These are phyloP conservation scores for Rhizoctonia solani DNA, from an alignment of 1,284 basidiomycete genomes.

Conservation along the genomic window DNA sequence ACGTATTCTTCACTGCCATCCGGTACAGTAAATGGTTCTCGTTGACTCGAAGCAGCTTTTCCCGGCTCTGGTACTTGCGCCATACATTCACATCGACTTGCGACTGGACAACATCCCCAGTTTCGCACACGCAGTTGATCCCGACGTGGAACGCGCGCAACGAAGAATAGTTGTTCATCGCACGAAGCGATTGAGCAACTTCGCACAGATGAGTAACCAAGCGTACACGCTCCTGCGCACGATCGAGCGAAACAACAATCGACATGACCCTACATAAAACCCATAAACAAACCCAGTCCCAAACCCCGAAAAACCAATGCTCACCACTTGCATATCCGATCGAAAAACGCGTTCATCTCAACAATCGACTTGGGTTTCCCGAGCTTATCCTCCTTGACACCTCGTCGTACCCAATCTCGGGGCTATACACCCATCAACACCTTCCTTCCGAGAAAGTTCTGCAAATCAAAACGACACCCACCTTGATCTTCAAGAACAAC, in stretches of 20 bases:
- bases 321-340: constrained; percentile 76
- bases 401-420: constrained; percentile 71
- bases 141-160: constrained; percentile 79
- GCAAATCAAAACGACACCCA: constrained; percentile 5
- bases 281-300: neutral
- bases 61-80: constrained; percentile 76
- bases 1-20: constrained; percentile 74
- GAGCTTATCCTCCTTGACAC: constrained; percentile 33
- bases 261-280: constrained; percentile 75
- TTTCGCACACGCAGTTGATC: constrained; percentile 64
- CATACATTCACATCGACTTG: constrained; percentile 53
- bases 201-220: constrained; percentile 80
- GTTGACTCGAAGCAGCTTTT: constrained; percentile 64
- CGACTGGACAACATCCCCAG: constrained; percentile 61
- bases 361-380: constrained; percentile 65
- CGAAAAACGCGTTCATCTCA: constrained; percentile 68
- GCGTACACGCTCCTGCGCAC: constrained; percentile 57
- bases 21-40: constrained; percentile 76
- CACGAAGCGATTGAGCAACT: constrained; percentile 68
- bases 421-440: constrained; percentile 53
- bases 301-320: constrained; percentile 40
- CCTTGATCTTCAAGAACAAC: constrained; percentile 63
- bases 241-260: constrained; percentile 77
- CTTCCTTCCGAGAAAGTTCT: neutral
- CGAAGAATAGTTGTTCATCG: constrained; percentile 77